A percentile compares a stretch with the other conserved stretches of the same genome.
Conservation (phyloP, 202 grass and related monocot genomes). For the Elaeis oleifera region DNA sequence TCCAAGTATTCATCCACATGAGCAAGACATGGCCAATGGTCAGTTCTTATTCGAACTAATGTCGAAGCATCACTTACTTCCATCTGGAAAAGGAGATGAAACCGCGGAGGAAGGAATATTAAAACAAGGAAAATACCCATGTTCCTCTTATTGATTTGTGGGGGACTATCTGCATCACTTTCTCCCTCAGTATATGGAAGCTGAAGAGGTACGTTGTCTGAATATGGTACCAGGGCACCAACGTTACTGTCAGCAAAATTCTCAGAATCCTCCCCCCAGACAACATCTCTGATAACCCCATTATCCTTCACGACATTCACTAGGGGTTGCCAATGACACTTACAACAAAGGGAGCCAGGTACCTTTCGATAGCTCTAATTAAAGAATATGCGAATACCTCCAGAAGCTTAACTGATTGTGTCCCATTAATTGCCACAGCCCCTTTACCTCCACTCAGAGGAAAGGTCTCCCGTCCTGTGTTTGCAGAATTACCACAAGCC, state of each 20-base stretch:
- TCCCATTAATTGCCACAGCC: slow-evolving; percentile 57
- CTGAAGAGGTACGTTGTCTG: slow-evolving; percentile 36
- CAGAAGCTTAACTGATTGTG: slow-evolving; percentile 79
- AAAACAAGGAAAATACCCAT: slow-evolving; percentile 59
- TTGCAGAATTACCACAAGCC: slow-evolving; percentile 62
- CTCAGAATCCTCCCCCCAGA: slow-evolving; percentile 54
- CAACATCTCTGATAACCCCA: slow-evolving; percentile 53
- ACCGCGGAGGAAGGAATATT: slow-evolving; percentile 86
- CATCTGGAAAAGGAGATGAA: slow-evolving; percentile 95
- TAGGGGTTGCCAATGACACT: slow-evolving; percentile 51
- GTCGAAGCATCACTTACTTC: slow-evolving; percentile 71
- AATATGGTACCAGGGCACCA: slow-evolving; percentile 69
- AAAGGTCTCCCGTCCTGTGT: slow-evolving; percentile 70
- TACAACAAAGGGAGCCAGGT: slow-evolving; percentile 68
- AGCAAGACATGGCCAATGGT: slow-evolving; percentile 97
- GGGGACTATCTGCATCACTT: slow-evolving; percentile 16
- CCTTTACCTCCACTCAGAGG: slow-evolving; percentile 67
- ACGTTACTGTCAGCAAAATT: slow-evolving; percentile 33
- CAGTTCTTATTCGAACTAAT: slow-evolving; percentile 78
- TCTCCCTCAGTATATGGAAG: slow-evolving; percentile 37
- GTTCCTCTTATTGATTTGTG: slow-evolving; percentile 39
- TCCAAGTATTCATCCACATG: slow-evolving; percentile 95
- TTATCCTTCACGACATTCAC: slow-evolving; percentile 53
- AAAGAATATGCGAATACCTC: slow-evolving; percentile 66
- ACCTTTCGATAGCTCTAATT: slow-evolving; percentile 63